A percentile compares a stretch with the other conserved stretches of the same genome.
These are phyloP conservation scores for Lepidium didymum DNA, from an alignment of 345 rosid genomes.

Conservation along the genomic window DNA sequence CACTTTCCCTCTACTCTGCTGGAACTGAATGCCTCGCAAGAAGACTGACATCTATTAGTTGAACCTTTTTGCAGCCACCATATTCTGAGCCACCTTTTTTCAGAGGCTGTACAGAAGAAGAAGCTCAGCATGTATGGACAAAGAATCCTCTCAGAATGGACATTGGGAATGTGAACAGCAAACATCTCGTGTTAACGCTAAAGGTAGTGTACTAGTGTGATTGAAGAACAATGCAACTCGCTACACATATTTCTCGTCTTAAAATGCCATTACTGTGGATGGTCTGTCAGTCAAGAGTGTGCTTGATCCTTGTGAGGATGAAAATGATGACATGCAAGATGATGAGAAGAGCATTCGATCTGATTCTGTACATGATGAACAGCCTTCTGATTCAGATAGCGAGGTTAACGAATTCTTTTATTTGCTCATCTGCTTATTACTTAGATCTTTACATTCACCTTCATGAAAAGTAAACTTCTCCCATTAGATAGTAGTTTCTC, in stretches of 20 bases:
- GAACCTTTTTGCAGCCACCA: slow-evolving; percentile 47
- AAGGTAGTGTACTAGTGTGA: slow-evolving; percentile 39
- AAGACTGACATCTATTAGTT: neutral
- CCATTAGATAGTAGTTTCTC: too few species aligned
- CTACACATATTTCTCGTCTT: neutral
- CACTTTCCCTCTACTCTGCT: neutral
- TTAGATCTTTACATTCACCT: neutral
- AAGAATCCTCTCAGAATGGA: slow-evolving; percentile 89
- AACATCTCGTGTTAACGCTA: slow-evolving; percentile 78
- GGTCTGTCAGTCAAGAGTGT: slow-evolving; percentile 72
- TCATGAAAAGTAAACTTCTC: neutral
- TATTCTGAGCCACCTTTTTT: slow-evolving; percentile 98
- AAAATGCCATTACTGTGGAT: neutral
- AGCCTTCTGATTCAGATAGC: slow-evolving; percentile 64
- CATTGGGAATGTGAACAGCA: slow-evolving; percentile 95
- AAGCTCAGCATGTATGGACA: slow-evolving; percentile 74
- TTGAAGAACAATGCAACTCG: neutral
- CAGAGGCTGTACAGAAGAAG: slow-evolving; percentile 73
- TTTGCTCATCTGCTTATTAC: neutral
- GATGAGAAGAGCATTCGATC: slow-evolving; percentile 60
- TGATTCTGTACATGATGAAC: slow-evolving; percentile 51
- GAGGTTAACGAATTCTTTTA: slow-evolving; percentile 47
- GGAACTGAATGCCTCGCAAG: neutral
- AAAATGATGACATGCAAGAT: slow-evolving; percentile 63
- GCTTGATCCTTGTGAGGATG: slow-evolving; percentile 97